A percentile compares a stretch with the other conserved stretches of the same genome.
Conservation (phyloP, 2,329 filamentous ascomycete genomes). For the Pseudogymnoascus sp. region DNA sequence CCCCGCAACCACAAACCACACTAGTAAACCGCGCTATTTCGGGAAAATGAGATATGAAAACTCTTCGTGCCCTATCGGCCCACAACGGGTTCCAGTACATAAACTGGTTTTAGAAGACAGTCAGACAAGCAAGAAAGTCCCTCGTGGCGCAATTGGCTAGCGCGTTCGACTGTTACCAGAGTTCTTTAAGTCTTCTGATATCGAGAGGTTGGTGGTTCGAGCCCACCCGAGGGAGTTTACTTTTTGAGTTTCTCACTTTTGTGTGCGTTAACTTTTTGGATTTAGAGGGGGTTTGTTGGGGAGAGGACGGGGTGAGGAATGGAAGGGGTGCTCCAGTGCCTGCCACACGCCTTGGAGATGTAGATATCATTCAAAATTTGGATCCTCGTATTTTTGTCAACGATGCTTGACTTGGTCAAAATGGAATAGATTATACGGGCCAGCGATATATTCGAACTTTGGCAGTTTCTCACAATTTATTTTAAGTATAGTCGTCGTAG, state of each 20-base stretch:
- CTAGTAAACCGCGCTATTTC: neutral
- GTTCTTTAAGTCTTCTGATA: neutral
- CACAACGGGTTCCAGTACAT: neutral
- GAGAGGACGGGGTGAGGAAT: neutral
- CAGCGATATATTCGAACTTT: no score
- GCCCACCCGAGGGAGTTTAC: constrained; percentile 5
- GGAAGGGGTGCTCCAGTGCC: no score
- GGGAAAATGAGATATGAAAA: neutral
- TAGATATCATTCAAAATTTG: no score
- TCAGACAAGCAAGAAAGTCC: neutral
- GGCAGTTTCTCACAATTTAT: no score
- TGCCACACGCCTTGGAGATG: no score
- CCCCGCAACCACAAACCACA: neutral
- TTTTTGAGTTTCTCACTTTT: neutral
- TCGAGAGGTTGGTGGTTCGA: constrained; percentile 8
- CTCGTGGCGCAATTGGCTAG: constrained; percentile 8
- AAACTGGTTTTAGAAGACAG: neutral
- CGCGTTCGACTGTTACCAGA: constrained; percentile 3
- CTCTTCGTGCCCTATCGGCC: neutral
- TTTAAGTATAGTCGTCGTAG: no score
- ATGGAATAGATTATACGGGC: no score
- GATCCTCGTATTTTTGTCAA: no score
- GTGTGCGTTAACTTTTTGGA: neutral
- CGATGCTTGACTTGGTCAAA: no score
- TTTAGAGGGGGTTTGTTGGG: neutral